phyloP scores from a whole-genome alignment of 345 rosid genomes.

The Brassica rapa region DNA sequence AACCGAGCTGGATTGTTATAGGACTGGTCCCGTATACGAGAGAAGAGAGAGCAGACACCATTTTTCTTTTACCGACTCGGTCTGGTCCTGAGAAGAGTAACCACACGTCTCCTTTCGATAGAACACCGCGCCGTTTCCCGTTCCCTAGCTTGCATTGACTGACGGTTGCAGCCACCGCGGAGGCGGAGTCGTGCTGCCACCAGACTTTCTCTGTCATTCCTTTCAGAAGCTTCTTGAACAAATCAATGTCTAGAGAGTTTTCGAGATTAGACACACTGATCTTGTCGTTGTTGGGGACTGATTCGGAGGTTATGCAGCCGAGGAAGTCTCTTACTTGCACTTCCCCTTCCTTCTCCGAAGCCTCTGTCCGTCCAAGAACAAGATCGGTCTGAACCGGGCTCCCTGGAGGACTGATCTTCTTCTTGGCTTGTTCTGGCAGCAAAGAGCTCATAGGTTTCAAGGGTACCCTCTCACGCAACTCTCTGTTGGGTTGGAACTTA shows the following conservation, averaged over 20 bases:
- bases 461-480: constrained; percentile 40
- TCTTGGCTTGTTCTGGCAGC: constrained; percentile 36
- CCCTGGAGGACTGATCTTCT: constrained; percentile 49
- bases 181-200: constrained; percentile 97
- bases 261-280: constrained; percentile 50
- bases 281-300: constrained; percentile 51
- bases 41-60: constrained; percentile 80
- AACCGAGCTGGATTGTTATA: constrained; percentile 59
- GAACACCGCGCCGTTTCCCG: constrained; percentile 56
- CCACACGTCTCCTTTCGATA: constrained; percentile 84
- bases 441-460: constrained; percentile 44
- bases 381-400: constrained; percentile 90
- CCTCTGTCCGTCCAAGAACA: constrained; percentile 67
- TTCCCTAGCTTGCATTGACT: constrained; percentile 74
- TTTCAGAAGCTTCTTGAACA: constrained; percentile 74
- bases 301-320: constrained; percentile 66
- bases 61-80: constrained; percentile 80
- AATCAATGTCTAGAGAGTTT: constrained; percentile 57
- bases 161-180: constrained; percentile 73
- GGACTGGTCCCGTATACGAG: constrained; percentile 58
- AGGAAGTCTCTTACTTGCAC: constrained; percentile 63
- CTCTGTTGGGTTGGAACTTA: constrained; percentile 56
- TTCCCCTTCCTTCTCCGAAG: constrained; percentile 43
- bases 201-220: constrained; percentile 81
- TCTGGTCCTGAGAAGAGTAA: constrained; percentile 84